Evolutionary conservation across 768 basidiomycete species (phyloP).

Genomic region (Kwoniella sp.): DNA sequence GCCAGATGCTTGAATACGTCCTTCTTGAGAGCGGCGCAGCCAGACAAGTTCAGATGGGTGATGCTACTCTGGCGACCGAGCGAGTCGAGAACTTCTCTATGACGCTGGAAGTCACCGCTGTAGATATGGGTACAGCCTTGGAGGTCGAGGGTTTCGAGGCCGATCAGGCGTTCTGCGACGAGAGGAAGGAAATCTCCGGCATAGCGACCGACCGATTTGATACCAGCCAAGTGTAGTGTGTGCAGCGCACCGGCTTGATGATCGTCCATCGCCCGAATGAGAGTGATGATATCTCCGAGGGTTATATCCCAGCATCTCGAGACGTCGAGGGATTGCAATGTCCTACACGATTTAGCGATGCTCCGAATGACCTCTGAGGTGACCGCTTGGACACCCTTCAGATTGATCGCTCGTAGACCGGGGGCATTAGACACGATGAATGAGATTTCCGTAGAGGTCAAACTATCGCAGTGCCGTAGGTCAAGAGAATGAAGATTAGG

Average conservation of each 20-base stretch:
- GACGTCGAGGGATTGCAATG: slow-evolving; percentile 68
- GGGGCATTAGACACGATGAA: slow-evolving; percentile 70
- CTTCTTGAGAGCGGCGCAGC: slow-evolving; percentile 72
- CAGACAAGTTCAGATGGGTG: slow-evolving; percentile 73
- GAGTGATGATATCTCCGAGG: slow-evolving; percentile 47
- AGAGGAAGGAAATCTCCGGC: slow-evolving; percentile 66
- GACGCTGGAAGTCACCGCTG: slow-evolving; percentile 57
- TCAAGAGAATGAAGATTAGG: slow-evolving; percentile 71
- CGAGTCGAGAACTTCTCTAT: slow-evolving; percentile 64
- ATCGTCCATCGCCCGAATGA: slow-evolving; percentile 59
- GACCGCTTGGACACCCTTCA: slow-evolving; percentile 71
- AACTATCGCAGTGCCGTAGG: slow-evolving; percentile 69
- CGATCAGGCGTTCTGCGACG: slow-evolving; percentile 70
- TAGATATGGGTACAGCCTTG: slow-evolving; percentile 72
- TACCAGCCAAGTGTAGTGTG: slow-evolving; percentile 69
- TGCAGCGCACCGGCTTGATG: slow-evolving; percentile 59
- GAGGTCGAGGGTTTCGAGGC: slow-evolving; percentile 77
- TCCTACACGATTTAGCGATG: slow-evolving; percentile 65
- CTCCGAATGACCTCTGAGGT: slow-evolving; percentile 74
- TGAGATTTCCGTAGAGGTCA: slow-evolving; percentile 71
- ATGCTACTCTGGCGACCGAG: slow-evolving; percentile 73
- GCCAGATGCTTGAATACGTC: slow-evolving; percentile 73
- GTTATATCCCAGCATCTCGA: slow-evolving; percentile 72
- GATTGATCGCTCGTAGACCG: slow-evolving; percentile 63
- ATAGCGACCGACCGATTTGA: slow-evolving; percentile 61